phyloP scores from a whole-genome alignment of 2,329 filamentous ascomycete genomes.

The Talaromyces atroroseus region DNA sequence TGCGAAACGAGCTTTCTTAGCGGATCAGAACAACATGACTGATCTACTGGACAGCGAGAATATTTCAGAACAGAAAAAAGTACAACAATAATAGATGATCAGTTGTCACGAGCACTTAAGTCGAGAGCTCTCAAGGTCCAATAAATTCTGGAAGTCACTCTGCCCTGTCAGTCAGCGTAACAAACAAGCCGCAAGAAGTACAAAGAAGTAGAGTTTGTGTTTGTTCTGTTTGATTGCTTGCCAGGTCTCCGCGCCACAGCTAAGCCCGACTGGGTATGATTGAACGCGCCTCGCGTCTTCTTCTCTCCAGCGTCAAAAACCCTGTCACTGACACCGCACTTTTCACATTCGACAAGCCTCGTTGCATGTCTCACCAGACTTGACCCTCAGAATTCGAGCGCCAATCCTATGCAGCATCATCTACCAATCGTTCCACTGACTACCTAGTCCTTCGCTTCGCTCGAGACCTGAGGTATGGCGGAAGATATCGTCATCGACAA shows the following conservation, averaged over 20 bases:
- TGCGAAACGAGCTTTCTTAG: not conserved
- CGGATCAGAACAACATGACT: not conserved
- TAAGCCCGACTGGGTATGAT: conserved; percentile 12
- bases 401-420: not conserved
- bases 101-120: not conserved
- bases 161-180: not conserved
- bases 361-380: not conserved
- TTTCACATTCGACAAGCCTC: not conserved
- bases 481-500: conserved; percentile 94
- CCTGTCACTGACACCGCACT: not conserved
- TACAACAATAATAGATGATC: not conserved
- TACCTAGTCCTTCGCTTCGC: not conserved
- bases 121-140: not conserved
- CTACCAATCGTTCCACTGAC: not conserved
- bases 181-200: not conserved
- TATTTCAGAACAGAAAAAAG: not conserved
- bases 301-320: conserved; percentile 5
- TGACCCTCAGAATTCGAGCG: not conserved
- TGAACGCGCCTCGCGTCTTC: conserved; percentile 14
- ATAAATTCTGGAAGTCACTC: not conserved
- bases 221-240: conserved; percentile 1
- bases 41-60: not conserved
- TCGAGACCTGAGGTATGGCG: conserved; percentile 44
- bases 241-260: not conserved
- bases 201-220: not conserved